phyloP scores from a whole-genome alignment of 257 asterid species.

The Solanum paucissectum region DNA sequence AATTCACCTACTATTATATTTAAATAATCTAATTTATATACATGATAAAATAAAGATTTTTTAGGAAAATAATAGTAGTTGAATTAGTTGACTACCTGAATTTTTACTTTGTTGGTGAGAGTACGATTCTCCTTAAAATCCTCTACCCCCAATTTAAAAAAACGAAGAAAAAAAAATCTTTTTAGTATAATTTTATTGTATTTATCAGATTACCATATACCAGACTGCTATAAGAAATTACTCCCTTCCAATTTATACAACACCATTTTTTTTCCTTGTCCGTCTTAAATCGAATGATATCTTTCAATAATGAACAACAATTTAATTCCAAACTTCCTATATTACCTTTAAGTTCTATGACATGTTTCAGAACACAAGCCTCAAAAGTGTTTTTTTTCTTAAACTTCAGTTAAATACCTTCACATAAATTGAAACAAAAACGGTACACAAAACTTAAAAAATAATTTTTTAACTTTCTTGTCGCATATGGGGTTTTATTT shows the following conservation, averaged over 20 bases:
- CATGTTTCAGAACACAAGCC: too few species aligned
- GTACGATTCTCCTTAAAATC: accelerated
- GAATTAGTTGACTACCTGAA: background rate
- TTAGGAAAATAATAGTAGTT: background rate
- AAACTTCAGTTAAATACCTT: background rate
- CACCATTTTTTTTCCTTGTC: background rate
- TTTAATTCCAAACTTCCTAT: background rate
- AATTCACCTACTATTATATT: constrained; percentile 1
- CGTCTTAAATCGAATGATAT: too few species aligned
- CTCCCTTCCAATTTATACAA: background rate
- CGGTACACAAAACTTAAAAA: background rate
- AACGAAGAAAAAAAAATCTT: background rate
- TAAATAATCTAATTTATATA: background rate
- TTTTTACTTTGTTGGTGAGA: background rate
- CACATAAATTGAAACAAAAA: background rate
- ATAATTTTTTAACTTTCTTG: background rate
- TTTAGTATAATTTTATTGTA: background rate
- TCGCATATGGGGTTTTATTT: background rate
- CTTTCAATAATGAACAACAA: background rate
- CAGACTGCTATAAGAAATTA: background rate
- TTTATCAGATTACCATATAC: background rate
- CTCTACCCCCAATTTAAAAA: background rate
- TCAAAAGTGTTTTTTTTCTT: background rate
- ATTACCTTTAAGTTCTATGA: background rate
- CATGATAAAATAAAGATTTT: background rate